Percentiles rank a stretch among this genome's conserved stretches.
These are phyloP conservation scores for Tricholoma hemisulphureum DNA, from an alignment of 768 basidiomycete species.

Conservation along the genomic window DNA sequence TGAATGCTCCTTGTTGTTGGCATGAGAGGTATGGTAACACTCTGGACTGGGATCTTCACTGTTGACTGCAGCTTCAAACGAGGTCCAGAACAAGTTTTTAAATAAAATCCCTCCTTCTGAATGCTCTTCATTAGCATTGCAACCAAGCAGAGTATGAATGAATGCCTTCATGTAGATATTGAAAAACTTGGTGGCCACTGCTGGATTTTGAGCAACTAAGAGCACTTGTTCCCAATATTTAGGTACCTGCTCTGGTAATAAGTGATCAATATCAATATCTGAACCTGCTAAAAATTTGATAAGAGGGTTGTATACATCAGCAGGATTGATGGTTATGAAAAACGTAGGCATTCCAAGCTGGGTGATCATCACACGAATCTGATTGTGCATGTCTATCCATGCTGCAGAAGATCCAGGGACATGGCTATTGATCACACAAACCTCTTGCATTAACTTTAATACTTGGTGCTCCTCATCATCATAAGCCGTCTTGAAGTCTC, in stretches of 20 bases:
- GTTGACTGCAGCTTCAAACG: constrained; percentile 28
- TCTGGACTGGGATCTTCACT: constrained; percentile 20
- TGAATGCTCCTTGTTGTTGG: too few relatives aligned
- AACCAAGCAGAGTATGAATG: constrained; percentile 27
- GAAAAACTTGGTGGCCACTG: constrained; percentile 36
- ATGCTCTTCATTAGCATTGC: constrained; percentile 7
- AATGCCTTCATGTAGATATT: constrained; percentile 39
- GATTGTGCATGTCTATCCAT: too few relatives aligned
- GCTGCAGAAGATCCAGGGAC: constrained; percentile 35
- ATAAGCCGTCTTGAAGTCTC: too few relatives aligned
- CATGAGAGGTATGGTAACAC: constrained; percentile 17
- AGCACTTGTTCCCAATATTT: too few relatives aligned
- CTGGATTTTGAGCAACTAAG: constrained; percentile 27
- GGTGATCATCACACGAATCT: too few relatives aligned
- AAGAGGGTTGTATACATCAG: constrained; percentile 42
- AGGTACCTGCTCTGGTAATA: constrained; percentile 28
- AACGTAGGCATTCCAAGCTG: too few relatives aligned
- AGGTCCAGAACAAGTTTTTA: constrained; percentile 34
- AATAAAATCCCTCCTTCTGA: constrained; percentile 28
- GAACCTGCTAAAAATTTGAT: constrained; percentile 37
- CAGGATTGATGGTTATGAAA: too few relatives aligned
- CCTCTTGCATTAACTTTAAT: too few relatives aligned
- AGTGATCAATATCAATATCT: constrained; percentile 35
- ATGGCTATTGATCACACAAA: constrained; percentile 11
- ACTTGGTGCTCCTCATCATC: too few relatives aligned